A percentile compares a stretch with the other conserved stretches of the same genome.
phyloP scores from a whole-genome alignment of 1,284 basidiomycete genomes.

The Violaceomyces palustris region DNA sequence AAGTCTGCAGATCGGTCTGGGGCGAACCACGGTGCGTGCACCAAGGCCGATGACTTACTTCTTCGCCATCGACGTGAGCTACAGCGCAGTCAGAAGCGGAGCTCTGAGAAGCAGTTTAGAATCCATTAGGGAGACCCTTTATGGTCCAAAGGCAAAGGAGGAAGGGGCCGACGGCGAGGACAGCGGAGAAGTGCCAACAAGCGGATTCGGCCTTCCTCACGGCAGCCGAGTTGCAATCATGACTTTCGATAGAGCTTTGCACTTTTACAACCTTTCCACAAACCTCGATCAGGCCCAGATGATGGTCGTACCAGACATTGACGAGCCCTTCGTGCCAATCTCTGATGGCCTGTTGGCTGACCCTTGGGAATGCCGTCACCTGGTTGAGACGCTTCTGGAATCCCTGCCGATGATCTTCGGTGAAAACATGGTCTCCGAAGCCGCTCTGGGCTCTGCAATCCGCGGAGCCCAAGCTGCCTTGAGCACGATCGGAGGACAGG shows the following conservation, averaged over 20 bases:
- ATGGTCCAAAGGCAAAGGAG: slow-evolving; percentile 52
- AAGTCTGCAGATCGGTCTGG: slow-evolving; percentile 40
- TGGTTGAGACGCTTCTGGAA: slow-evolving; percentile 65
- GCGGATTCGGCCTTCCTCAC: slow-evolving; percentile 47
- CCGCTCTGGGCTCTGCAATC: slow-evolving; percentile 75
- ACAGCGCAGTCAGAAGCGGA: slow-evolving; percentile 67
- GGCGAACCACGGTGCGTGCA: slow-evolving; percentile 46
- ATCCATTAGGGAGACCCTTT: slow-evolving; percentile 66
- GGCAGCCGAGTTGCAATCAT: slow-evolving; percentile 62
- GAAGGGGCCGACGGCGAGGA: slow-evolving; percentile 22
- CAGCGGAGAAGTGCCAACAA: slow-evolving; percentile 3
- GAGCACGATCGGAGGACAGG: slow-evolving; percentile 77
- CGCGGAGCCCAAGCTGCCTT: slow-evolving; percentile 61
- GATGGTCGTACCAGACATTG: slow-evolving; percentile 79
- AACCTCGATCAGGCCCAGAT: slow-evolving; percentile 62
- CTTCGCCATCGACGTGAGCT: slow-evolving; percentile 85
- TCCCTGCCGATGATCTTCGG: slow-evolving; percentile 66
- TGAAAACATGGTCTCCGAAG: slow-evolving; percentile 58
- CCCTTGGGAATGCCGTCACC: slow-evolving; percentile 64
- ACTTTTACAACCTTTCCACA: slow-evolving; percentile 87
- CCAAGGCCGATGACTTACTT: slow-evolving; percentile 66
- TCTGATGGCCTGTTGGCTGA: slow-evolving; percentile 73
- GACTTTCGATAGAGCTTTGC: slow-evolving; percentile 75
- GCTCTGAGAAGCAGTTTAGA: slow-evolving; percentile 69
- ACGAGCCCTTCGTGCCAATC: slow-evolving; percentile 85